Conservation (phyloP, 208 protist genomes). For the Acanthamoeba pearcei region DNA sequence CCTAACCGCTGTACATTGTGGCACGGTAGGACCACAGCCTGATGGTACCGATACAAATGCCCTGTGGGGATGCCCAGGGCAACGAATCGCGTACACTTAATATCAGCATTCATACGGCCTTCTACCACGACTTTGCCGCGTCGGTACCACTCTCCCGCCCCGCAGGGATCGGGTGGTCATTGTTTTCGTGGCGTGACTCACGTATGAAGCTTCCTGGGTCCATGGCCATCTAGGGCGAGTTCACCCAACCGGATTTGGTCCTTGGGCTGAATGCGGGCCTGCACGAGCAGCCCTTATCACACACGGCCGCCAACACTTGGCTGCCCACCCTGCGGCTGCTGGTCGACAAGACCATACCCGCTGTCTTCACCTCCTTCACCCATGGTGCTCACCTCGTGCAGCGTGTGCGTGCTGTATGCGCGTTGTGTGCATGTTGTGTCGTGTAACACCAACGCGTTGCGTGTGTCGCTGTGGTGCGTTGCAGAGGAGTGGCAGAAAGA, state of each 20-base stretch:
- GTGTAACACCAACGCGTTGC: neutral
- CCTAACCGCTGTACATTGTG: neutral
- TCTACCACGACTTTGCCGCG: neutral
- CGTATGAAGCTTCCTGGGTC: neutral
- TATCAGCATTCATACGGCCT: neutral
- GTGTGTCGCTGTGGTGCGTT: neutral
- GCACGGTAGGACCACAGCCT: neutral
- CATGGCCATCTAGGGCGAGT: neutral
- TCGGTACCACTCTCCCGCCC: neutral
- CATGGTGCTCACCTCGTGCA: neutral
- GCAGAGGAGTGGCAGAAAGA: neutral
- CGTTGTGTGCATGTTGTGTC: no score
- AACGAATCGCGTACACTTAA: neutral
- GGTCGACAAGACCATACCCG: neutral
- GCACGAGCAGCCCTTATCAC: neutral
- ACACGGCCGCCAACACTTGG: neutral
- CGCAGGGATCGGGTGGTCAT: neutral
- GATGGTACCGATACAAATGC: neutral
- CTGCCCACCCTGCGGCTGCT: neutral
- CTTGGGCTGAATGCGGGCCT: neutral
- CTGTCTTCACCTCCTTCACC: neutral
- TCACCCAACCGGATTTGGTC: neutral
- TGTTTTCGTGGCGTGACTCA: neutral
- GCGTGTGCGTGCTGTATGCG: no score
- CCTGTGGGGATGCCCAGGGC: neutral